Base-by-base conservation (phyloP, 78 protist species). In the Dictyostelium citrinum region DNA sequence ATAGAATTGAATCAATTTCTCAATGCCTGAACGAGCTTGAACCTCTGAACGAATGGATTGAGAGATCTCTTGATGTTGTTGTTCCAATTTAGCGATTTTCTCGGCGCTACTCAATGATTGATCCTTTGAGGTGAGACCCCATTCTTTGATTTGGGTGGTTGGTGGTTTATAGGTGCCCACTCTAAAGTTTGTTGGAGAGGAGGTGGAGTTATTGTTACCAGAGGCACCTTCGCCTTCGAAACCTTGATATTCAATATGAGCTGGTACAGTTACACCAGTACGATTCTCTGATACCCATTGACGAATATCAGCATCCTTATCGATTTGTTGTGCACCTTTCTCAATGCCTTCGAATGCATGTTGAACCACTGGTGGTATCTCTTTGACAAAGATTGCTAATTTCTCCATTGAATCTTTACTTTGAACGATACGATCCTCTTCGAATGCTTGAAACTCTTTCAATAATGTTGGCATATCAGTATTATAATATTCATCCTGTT, bases 391-490 rank as follows among this genome's bases (percentile, higher is more conserved):
- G n/a, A 61, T 20, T 31, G 83, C 92, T 10, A 82, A 41, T 49
- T 74, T 81, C 10, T 85, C 61, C 77, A 84, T 78, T 22, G 20
- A 22, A 37, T 75, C 84, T 64, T 81, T 82, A 51, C 68, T 33
- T 64, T 55, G 61, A 55, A 17, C 22, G 20, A 93, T 71, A 64
- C 96, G 83, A 80, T 93, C 96, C 33, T 93, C 96, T 85, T 92
- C 96, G 51, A 83, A 92, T 31, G 37, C 17, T 92, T 92, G 96
- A 83, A 92, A 92, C 51, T 92, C 96, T 70, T 84, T 49, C 67
- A 92, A 60, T 9, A 92, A 27, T 29, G 67, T 78, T 83, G 96
- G 96, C 84, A 83, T 82, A 61, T 80, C 88, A 35, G 37, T 72
- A 1, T 41, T 43, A 46, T 92, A 92, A 68, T 64, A 84, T 76